A percentile compares a stretch with the other conserved stretches of the same genome.
phyloP scores from a whole-genome alignment of 495 filamentous ascomycete species.

The Penicillium diatomitis region DNA sequence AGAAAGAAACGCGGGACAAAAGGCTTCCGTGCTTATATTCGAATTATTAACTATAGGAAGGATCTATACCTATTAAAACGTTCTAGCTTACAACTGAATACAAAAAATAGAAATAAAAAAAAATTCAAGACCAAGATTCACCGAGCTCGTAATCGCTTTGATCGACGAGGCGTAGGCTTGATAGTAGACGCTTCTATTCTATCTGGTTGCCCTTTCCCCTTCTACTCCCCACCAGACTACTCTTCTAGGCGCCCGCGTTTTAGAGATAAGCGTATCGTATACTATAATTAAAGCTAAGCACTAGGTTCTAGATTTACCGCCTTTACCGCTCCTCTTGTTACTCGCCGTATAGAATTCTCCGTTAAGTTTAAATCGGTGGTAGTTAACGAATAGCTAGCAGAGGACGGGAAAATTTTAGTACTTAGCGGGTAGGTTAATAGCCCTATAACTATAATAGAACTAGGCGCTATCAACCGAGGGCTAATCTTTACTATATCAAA shows the following conservation, averaged over 20 bases:
- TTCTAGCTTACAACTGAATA: neutral
- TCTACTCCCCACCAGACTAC: neutral
- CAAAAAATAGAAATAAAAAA: neutral
- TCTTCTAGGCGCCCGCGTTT: slow-evolving; percentile 1
- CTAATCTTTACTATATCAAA: slow-evolving; percentile 15
- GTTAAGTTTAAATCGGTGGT: slow-evolving; percentile 2
- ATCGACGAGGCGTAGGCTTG: neutral
- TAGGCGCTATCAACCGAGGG: slow-evolving; percentile 9
- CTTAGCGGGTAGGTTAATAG: neutral
- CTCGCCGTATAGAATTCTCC: slow-evolving; percentile 7
- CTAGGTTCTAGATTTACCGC: slow-evolving; percentile 3
- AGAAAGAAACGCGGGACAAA: neutral
- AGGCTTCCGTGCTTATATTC: neutral
- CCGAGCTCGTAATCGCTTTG: slow-evolving; percentile 2
- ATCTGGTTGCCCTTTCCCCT: neutral
- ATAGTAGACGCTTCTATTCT: neutral
- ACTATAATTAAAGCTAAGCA: slow-evolving; percentile 1
- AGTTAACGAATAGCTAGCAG: slow-evolving; percentile 5
- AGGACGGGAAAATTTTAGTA: slow-evolving; percentile 3
- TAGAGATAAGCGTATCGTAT: slow-evolving; percentile 1
- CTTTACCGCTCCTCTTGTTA: slow-evolving; percentile 10
- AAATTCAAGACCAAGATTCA: neutral
- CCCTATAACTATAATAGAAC: slow-evolving; percentile 1
- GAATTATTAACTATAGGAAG: neutral
- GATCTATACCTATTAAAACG: neutral